A percentile compares a stretch with the other conserved stretches of the same genome.
These are phyloP conservation scores for Emmonsiellopsis sp. DNA, from an alignment of 2,329 filamentous ascomycete species.

Conservation along the genomic window DNA sequence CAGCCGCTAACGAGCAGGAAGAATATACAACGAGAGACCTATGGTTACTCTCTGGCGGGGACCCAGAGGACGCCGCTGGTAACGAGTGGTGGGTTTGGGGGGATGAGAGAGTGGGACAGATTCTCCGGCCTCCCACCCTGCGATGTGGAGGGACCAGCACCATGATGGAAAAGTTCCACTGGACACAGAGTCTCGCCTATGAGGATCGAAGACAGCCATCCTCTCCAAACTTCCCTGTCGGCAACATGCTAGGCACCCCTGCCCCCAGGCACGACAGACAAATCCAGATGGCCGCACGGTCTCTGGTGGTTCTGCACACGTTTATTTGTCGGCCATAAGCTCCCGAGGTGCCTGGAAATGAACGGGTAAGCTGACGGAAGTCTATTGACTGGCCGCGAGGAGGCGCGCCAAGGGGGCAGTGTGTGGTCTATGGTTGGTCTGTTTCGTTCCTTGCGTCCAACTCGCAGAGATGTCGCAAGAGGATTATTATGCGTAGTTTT, in stretches of 20 bases:
- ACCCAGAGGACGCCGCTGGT: not conserved
- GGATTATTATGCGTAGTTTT: not conserved
- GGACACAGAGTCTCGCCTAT: not conserved
- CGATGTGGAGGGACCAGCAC: not conserved
- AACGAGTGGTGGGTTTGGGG: not conserved
- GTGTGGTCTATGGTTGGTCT: not conserved
- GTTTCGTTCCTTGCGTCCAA: not conserved
- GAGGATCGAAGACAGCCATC: not conserved
- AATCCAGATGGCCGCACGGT: constrained; percentile 2
- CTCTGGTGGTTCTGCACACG: not conserved
- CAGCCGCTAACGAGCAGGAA: not conserved
- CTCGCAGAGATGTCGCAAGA: not conserved
- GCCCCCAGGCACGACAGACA: not conserved
- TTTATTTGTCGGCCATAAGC: not conserved
- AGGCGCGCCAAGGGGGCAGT: not conserved
- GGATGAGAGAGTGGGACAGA: constrained; percentile 2
- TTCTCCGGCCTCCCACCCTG: not conserved
- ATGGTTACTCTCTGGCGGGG: not conserved
- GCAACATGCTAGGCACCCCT: not conserved
- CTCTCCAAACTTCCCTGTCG: not conserved
- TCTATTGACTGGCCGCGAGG: not conserved
- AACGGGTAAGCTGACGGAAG: not conserved
- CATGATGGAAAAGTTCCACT: constrained; percentile 1
- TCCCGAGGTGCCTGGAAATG: not conserved
- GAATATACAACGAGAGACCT: not conserved